These are phyloP conservation scores for Moesziomyces sp. DNA, from an alignment of 1,284 basidiomycete species.

Conservation along the genomic window DNA sequence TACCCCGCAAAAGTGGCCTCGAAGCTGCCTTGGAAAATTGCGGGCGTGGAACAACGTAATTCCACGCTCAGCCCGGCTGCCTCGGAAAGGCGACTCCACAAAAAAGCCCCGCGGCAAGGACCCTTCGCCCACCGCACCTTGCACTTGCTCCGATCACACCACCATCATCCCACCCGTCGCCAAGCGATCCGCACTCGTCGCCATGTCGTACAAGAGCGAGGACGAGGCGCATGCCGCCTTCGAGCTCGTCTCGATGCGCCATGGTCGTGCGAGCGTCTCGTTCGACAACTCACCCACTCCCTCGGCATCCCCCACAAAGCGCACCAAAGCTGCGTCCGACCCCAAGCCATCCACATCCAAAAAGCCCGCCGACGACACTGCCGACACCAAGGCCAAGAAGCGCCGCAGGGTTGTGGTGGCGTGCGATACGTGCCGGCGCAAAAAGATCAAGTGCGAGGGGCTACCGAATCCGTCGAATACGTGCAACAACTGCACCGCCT, in stretches of 20 bases:
- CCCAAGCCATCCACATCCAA: conserved; percentile 18
- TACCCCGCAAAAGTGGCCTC: too few species aligned
- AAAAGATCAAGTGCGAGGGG: conserved; percentile 61
- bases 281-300: conserved; percentile 24
- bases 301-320: conserved; percentile 10
- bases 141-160: not conserved
- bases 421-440: conserved; percentile 60
- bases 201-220: conserved; percentile 44
- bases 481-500: conserved; percentile 56
- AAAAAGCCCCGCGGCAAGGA: too few species aligned
- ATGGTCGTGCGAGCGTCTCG: conserved; percentile 27
- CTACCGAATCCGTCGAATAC: conserved; percentile 54
- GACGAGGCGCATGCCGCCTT: conserved; percentile 45
- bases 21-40: too few species aligned
- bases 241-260: conserved; percentile 49
- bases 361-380: conserved; percentile 18
- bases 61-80: too few species aligned
- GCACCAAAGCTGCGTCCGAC: conserved; percentile 7
- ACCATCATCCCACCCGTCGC: not conserved
- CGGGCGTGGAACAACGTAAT: too few species aligned
- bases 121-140: not conserved
- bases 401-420: conserved; percentile 57
- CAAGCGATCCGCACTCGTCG: too few species aligned
- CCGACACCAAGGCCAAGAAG: conserved; percentile 33
- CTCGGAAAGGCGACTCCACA: too few species aligned